Base-by-base conservation (phyloP, 768 basidiomycete genomes). In the Trametes elegans region DNA sequence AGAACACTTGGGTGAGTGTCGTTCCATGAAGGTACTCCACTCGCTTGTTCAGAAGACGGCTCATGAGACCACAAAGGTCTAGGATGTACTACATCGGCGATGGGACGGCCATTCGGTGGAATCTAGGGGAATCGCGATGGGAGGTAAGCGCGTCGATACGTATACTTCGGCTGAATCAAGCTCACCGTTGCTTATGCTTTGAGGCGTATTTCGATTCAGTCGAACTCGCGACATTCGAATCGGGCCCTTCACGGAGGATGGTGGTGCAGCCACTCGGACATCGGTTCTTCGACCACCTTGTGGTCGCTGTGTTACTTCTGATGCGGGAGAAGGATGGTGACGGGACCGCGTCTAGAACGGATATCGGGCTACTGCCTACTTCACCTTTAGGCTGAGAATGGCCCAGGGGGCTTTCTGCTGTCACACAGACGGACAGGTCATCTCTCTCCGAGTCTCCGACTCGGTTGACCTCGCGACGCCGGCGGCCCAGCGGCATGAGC, bases 311-410 rank as follows among this genome's bases (percentile, higher is more conserved):
- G 23, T 24, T 66, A 39, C 57, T 66, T 21, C 44, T 66, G 34
- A 63, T 64, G 65, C 59, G 65, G 35, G 63, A 66, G 49, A 58
- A 61, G 52, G 57, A 59, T 27, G n/a, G n/a, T n/a, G 52, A 49
- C 9, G 16, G 27, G 19, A 32, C 53, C 48, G 36, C 59, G 46
- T 4, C 56, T 5, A 26, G 51, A 21, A 18, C 39, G 28, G 34
- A 26, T 45, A 14, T 49, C 45, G 46, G 56, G 50, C 7, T 16
- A 10, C 6, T 39, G 9, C 27, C 36, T 7, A 18, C 45, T 24
- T n/a, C 43, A 10, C 34, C 29, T 18, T 29, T 49, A 24, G 34
- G 31, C 35, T 56, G 42, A 55, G 53, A 47, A 47, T 36, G 19
- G 40, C 39, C 41, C 1, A 36, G 8, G 11, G 34, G n/a, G 23